Conservation (phyloP, 1,284 basidiomycete species). For the Naganishia liquefaciens region DNA sequence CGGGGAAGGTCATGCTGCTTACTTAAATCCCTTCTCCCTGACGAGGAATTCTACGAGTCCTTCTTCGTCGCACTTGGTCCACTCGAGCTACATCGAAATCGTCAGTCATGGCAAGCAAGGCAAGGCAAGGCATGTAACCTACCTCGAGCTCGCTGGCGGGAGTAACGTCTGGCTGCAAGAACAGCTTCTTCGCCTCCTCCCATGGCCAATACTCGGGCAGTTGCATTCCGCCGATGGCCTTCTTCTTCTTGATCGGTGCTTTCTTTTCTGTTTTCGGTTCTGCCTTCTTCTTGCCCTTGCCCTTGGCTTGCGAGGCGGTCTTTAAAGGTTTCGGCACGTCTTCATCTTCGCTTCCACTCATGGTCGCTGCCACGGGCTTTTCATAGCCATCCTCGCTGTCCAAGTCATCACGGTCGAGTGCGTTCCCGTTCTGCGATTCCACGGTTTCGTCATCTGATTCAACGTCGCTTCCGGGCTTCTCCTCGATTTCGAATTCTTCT, state of each 20-base stretch:
- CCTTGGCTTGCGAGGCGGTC: conserved; percentile 26
- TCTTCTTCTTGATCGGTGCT: conserved; percentile 45
- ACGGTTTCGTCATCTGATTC: conserved; percentile 30
- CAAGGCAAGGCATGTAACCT: conserved; percentile 36
- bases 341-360: conserved; percentile 33
- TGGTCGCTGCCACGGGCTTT: conserved; percentile 22
- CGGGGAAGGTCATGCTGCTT: conserved; percentile 41
- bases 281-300: conserved; percentile 33
- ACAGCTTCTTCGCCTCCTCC: conserved; percentile 89
- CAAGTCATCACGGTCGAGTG: conserved; percentile 34
- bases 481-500: conserved; percentile 33
- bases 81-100: conserved; percentile 68
- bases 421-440: conserved; percentile 3
- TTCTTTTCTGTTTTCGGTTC: conserved; percentile 31
- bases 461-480: conserved; percentile 34
- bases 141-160: conserved; percentile 87
- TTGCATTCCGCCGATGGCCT: conserved; percentile 66
- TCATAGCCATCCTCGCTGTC: conserved; percentile 47
- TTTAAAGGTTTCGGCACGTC: conserved; percentile 35
- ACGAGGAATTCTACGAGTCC: conserved; percentile 94
- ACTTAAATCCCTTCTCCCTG: conserved; percentile 96
- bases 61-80: conserved; percentile 90
- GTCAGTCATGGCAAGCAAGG: not conserved
- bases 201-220: conserved; percentile 95
- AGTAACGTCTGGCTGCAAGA: conserved; percentile 82